Percentiles rank a stretch among this genome's conserved stretches.
phyloP scores from a whole-genome alignment of 1,139 yeast species.

The Blastobotrys persicus region DNA sequence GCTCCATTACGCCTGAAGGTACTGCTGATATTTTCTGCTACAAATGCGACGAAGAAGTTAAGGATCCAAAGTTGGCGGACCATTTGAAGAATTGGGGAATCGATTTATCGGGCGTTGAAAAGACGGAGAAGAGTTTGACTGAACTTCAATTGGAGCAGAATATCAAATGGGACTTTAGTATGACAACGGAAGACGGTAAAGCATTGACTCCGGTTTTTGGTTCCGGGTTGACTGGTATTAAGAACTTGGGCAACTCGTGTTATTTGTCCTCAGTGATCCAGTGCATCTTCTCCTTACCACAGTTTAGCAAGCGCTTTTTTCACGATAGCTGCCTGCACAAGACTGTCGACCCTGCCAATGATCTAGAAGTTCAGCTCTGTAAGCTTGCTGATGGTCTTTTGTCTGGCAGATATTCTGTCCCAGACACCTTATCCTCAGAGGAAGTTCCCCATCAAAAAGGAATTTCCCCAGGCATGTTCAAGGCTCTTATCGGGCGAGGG shows the following conservation, averaged over 20 bases:
- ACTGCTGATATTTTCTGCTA: conserved; percentile 84
- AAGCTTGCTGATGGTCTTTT: conserved; percentile 77
- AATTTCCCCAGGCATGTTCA: conserved; percentile 72
- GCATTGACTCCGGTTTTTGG: conserved; percentile 66
- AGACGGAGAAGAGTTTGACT: conserved; percentile 80
- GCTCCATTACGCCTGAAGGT: conserved; percentile 70
- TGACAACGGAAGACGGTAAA: conserved; percentile 71
- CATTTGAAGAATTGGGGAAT: conserved; percentile 65
- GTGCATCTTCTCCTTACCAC: conserved; percentile 52
- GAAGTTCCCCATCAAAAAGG: conserved; percentile 62
- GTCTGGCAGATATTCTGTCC: conserved; percentile 70
- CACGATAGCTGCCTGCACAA: conserved; percentile 20
- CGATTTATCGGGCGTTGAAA: conserved; percentile 54
- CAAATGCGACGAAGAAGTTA: conserved; percentile 81
- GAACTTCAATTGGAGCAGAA: conserved; percentile 93
- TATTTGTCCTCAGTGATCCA: conserved; percentile 83
- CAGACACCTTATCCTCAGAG: conserved; percentile 32
- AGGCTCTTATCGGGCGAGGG: conserved; percentile 68
- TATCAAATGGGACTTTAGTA: conserved; percentile 85
- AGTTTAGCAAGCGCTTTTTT: conserved; percentile 35
- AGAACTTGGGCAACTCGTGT: conserved; percentile 91
- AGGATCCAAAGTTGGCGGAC: conserved; percentile 57
- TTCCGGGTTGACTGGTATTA: conserved; percentile 70
- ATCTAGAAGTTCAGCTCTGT: conserved; percentile 66
- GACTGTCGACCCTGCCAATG: conserved; percentile 54